Evolutionary conservation across 2,329 filamentous ascomycete species (phyloP), one percentile per base, ranked within the genome.

Genomic region (Talaromyces sp.): DNA sequence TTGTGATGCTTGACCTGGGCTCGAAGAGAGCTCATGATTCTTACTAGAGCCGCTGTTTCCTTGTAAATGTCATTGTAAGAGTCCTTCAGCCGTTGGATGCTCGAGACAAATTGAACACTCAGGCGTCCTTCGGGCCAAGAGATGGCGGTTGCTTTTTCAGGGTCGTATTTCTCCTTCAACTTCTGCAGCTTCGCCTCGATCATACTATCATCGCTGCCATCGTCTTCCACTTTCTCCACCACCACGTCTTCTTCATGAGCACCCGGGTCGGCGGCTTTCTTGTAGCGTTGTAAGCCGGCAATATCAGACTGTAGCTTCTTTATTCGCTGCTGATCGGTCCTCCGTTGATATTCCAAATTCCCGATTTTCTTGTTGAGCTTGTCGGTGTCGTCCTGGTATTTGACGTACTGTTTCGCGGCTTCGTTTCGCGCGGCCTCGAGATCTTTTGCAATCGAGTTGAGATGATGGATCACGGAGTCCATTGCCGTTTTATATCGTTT

Each of bases 21-120:
- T 63, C 72, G 75, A 24, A 79, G 70, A 24, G 69, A 67, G 4
- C 63, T 69, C 64, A 71, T 74, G 2, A 72, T 72, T 22, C 69
- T 61, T 6, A 71, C 43, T 22, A 79, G 67, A 10, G 67, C 74
- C 45, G 69, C 64, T 13, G 74, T 56, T 60, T 76, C 73, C 9
- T 62, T 58, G 54, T 78, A 79, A 16, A 79, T 68, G 10, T 72
- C 68, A 2, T 66, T 63, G 68, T 79, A 79, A 67, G 72, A 72
- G 5, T 66, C 37, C n/a, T 68, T 43, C 27, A 48, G 5, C 22
- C 9, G 43, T 11, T 59, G 19, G 37, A 59, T 43, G 19, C 39
- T 41, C 14, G 37, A 24, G 22, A 43, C 2, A 22, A 45, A 33
- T 33, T 6, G 37, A 14, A 11, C 22, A 24, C 3, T 7, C 0